Base-by-base conservation (phyloP, 306 rosid species). In the Abrus pulchellus region DNA sequence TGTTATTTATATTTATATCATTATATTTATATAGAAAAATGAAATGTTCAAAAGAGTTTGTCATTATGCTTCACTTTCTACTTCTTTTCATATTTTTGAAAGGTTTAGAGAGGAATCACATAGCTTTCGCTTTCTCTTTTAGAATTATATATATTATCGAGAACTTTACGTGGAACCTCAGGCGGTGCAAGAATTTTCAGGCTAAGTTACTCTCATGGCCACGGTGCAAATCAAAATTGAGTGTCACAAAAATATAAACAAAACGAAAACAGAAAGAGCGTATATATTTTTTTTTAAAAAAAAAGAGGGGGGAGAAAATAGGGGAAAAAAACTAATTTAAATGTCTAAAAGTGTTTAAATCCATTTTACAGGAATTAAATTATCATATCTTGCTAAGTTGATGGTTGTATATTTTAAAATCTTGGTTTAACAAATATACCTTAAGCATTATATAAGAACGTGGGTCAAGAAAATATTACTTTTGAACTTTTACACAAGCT, bases 51-150 rank as follows among this genome's bases (percentile, higher is more conserved):
- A 75, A 72, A 75, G 85, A 57, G 63, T 12, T 59, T 77, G 49
- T 30, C 70, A 68, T 65, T 75, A 14, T 33, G 65, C 55, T 84
- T 66, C 82, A 28, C 87, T 83, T 86, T 73, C 73, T 45, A 53
- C 78, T 69, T 70, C 81, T 67, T 83, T 85, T 43, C 60, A 77
- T 74, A 79, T 55, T 74, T 78, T 87, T 43, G 68, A 71, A 83
- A 66, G 78, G 59, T 38, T 80, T 50, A 3, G 77, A 72, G 59
- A 67, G 80, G 84, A 81, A 81, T 73, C 79, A 44, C 7, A 56
- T 53, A 11, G 41, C 84, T 81, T 81, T 81, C 67, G 50, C 84
- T 62, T 72, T 76, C 68, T 76, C 80, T 76, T 81, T 64, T 50
- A 40, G 34, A 40, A 54, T 34, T 78, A 47, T 43, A 36, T 77